phyloP scores from a whole-genome alignment of 148 eudicot genomes.

The Spergularia bocconei region DNA sequence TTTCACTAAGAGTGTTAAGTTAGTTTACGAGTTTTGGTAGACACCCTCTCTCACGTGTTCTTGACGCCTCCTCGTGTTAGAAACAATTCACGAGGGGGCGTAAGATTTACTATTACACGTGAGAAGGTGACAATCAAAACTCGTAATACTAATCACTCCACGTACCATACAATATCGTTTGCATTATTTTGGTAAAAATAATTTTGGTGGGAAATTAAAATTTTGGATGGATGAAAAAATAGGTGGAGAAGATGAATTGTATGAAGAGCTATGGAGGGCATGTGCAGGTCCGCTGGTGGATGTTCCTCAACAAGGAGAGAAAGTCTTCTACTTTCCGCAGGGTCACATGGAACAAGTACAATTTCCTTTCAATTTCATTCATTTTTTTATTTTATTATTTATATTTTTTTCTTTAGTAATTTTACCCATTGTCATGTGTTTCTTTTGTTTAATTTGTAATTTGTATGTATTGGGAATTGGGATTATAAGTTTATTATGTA shows the following conservation, averaged over 20 bases:
- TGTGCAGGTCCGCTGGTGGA: constrained; percentile 92
- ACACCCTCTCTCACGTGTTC: neutral
- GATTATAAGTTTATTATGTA: neutral
- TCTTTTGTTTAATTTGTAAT: neutral
- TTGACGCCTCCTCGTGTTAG: too few relatives aligned
- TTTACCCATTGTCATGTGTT: neutral
- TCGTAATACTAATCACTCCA: neutral
- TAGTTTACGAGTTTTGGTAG: neutral
- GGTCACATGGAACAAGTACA: constrained; percentile 93
- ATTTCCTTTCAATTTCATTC: constrained; percentile 7
- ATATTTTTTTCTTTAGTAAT: neutral
- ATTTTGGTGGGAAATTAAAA: neutral
- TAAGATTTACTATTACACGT: too few relatives aligned
- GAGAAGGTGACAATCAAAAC: too few relatives aligned
- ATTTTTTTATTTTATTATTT: too few relatives aligned
- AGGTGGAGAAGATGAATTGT: constrained; percentile 41
- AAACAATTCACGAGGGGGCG: too few relatives aligned
- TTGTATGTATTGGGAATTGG: neutral
- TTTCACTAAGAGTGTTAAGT: neutral
- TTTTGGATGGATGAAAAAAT: constrained; percentile 14
- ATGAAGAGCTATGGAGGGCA: constrained; percentile 86
- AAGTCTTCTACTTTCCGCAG: constrained; percentile 87
- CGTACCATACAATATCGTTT: neutral
- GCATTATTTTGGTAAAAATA: neutral
- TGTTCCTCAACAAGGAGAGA: constrained; percentile 58